Base-by-base conservation (phyloP, 129 eudicot genomes). In the Scalesia atractyloides region DNA sequence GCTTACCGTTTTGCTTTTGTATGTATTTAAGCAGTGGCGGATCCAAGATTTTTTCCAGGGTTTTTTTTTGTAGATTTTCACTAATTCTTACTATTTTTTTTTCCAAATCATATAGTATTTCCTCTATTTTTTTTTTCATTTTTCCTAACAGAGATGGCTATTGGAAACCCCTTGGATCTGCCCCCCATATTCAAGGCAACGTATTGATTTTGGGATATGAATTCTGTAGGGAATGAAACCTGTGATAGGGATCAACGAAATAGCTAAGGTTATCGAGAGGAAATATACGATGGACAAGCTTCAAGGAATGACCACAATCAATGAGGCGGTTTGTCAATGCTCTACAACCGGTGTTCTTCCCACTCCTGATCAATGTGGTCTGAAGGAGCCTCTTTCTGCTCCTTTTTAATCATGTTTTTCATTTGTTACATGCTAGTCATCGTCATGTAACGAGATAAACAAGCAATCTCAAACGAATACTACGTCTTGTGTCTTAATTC, bases 361-460 rank as follows among this genome's bases (percentile, higher is more conserved):
- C 43, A 73, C 91, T 11, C 91, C 91, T 5, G 91, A 85, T 76
- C 77, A 80, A 43, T 16, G 64, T 34, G 67, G 43, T 10, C 71
- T 61, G 6, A 83, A 83, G 80, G 88, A 88, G 76, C 88, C 95
- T 12, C 75, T 83, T 62, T 83, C 95, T 5, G 95, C 95, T 46
- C 95, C 90, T 11, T 88, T 88, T 20, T 87, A 66, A 58, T 33
- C 39, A 36, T 15, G 17, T 46, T 22, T 58, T 20, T 33, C 10
- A 24, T 58, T 58, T 11, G 63, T 30, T 57, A 19, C 15, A 57
- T 13, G 17, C 13, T 22, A 9, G n/a, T 13, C 26, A 22, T 58
- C 37, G 12, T 58, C 64, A 13, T 60, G 43, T 60, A 30, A 22
- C 19, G 41, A 22, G 16, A 58, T 24, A 58, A 58, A 22, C 64